These are phyloP conservation scores for Miamiensis avidus DNA, from an alignment of 169 alveolate genomes.

Conservation along the genomic window DNA sequence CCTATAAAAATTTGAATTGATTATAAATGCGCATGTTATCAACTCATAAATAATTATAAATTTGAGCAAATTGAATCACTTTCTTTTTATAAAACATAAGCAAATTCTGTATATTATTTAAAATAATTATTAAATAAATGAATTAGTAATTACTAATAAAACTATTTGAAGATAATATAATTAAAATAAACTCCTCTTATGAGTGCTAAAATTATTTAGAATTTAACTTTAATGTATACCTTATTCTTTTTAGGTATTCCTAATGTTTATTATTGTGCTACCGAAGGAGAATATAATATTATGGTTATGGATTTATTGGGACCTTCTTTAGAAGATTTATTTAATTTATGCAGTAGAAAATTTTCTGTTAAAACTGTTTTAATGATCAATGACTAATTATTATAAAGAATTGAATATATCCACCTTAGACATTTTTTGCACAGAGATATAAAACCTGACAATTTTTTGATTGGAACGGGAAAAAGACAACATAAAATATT, in stretches of 20 bases:
- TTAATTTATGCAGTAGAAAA: constrained; percentile 59
- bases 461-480: constrained; percentile 72
- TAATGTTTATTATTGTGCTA: constrained; percentile 48
- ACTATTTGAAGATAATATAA: not conserved
- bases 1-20: too few species aligned
- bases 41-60: not conserved
- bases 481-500: constrained; percentile 62
- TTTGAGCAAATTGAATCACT: not conserved
- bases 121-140: not conserved
- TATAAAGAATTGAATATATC: constrained; percentile 71
- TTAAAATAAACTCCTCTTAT: constrained; percentile 1
- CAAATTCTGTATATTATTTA: not conserved
- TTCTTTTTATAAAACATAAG: not conserved
- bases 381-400: constrained; percentile 65
- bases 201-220: too few species aligned
- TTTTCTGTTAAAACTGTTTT: constrained; percentile 64
- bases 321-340: constrained; percentile 71
- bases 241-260: constrained; percentile 30
- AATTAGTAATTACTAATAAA: not conserved
- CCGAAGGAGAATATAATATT: constrained; percentile 55
- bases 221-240: too few species aligned
- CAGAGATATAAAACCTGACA: constrained; percentile 85
- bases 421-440: constrained; percentile 76
- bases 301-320: constrained; percentile 77
- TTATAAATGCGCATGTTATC: too few species aligned